Conservation (phyloP, 441 rosid genomes). For the Gossypium gossypioides region DNA sequence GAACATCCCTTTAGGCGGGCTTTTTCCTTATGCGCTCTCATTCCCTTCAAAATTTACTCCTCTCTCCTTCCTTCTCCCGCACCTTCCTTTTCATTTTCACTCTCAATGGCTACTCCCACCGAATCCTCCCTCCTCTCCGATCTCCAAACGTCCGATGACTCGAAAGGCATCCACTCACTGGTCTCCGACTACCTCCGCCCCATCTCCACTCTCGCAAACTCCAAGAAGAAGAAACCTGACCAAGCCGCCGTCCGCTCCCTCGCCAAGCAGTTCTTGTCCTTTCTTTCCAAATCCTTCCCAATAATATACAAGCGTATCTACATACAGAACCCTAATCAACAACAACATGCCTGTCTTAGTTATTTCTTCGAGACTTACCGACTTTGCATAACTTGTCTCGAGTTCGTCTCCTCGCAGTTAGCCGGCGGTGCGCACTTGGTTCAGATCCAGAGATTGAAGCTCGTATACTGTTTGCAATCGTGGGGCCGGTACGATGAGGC, state of each 20-base stretch:
- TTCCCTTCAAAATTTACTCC: background rate
- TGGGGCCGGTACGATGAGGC: slow-evolving; percentile 47
- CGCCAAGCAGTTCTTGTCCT: slow-evolving; percentile 34
- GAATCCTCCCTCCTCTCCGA: slow-evolving; percentile 34
- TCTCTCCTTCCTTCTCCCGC: too few relatives aligned
- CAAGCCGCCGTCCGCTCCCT: slow-evolving; percentile 28
- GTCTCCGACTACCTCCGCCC: slow-evolving; percentile 39
- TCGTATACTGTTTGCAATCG: slow-evolving; percentile 43
- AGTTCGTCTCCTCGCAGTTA: slow-evolving; percentile 54
- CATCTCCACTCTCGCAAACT: slow-evolving; percentile 15
- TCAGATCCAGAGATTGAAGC: slow-evolving; percentile 43
- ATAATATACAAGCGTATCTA: slow-evolving; percentile 37
- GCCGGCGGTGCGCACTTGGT: slow-evolving; percentile 49
- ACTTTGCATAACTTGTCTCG: slow-evolving; percentile 64
- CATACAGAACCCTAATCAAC: slow-evolving; percentile 15
- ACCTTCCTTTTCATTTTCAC: background rate
- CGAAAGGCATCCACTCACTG: slow-evolving; percentile 24
- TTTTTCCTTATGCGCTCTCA: background rate
- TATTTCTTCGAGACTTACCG: slow-evolving; percentile 34
- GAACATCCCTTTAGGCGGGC: slow-evolving; percentile 7
- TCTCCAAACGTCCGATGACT: slow-evolving; percentile 26
- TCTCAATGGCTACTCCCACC: slow-evolving; percentile 24
- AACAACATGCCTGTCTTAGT: slow-evolving; percentile 15
- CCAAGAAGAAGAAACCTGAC: slow-evolving; percentile 15
- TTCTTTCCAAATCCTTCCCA: slow-evolving; percentile 30